Evolutionary conservation across 768 basidiomycete species (phyloP).

Genomic region (Holtermannia corniformis): DNA sequence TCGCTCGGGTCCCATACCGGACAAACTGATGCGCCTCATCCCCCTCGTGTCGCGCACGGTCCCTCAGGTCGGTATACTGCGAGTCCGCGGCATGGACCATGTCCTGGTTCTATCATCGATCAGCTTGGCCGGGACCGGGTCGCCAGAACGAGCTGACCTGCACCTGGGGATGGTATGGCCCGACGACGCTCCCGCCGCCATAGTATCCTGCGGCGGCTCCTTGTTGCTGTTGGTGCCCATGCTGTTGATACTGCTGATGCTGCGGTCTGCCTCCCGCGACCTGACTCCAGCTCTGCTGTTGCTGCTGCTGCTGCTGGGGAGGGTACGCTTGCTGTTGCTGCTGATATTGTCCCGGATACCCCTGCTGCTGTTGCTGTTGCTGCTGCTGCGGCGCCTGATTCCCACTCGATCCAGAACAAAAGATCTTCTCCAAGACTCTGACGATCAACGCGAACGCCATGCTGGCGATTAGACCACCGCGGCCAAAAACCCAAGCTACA

Average conservation of each 20-base stretch:
- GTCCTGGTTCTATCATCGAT: slow-evolving; percentile 36
- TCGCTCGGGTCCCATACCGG: neutral
- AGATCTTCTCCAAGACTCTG: slow-evolving; percentile 8
- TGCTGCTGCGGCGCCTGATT: slow-evolving; percentile 20
- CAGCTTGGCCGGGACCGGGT: neutral
- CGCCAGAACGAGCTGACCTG: neutral
- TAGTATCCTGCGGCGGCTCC: slow-evolving; percentile 27
- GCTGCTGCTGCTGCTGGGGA: slow-evolving; percentile 14
- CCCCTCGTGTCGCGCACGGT: slow-evolving; percentile 66
- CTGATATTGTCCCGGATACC: slow-evolving; percentile 13
- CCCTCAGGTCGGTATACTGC: slow-evolving; percentile 61
- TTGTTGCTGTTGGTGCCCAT: slow-evolving; percentile 36
- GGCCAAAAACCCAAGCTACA: too few relatives aligned
- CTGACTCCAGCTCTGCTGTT: slow-evolving; percentile 2
- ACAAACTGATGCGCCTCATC: slow-evolving; percentile 45
- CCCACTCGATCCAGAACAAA: slow-evolving; percentile 1
- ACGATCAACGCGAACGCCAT: neutral
- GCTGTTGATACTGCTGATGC: slow-evolving; percentile 18
- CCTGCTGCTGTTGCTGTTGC: slow-evolving; percentile 24
- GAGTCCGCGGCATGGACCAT: slow-evolving; percentile 57
- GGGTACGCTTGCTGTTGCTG: slow-evolving; percentile 12
- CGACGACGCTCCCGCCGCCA: slow-evolving; percentile 20
- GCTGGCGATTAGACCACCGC: too few relatives aligned
- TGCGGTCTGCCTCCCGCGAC: too few relatives aligned
- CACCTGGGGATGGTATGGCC: neutral